Base-by-base conservation (phyloP, 352 stramenopile genomes). In the Pythium insidiosum region DNA sequence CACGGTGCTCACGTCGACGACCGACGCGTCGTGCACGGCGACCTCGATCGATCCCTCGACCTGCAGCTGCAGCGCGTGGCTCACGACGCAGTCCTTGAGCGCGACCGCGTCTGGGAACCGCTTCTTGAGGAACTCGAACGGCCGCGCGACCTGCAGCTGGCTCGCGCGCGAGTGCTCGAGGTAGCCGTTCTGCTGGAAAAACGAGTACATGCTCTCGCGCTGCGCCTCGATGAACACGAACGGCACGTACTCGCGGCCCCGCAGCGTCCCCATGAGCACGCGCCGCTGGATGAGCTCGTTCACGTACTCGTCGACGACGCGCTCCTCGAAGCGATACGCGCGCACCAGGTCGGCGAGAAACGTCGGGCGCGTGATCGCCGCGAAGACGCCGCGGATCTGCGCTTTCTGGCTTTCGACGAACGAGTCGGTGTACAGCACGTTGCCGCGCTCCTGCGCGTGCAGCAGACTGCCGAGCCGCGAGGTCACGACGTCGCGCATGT, bases 121-220 rank as follows among this genome's bases (percentile, higher is more conserved):
- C 26, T 69, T 72, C 45, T 77, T 81, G 26, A 93, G 45, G 39
- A 89, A 90, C 18, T 93, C 75, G 26, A 68, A 87, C 7, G 80
- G 73, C 4, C 75, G 63, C 13, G 66, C 40, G 19, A 88, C 69
- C 36, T 90, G 68, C 43, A 88, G 49, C 43, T 87, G 58, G 29
- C 55, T 38, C 1, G 80, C 75, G 31, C 77, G 57, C 10, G 61
- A 38, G 40, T 89, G 63, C 24, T 84, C 68, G 23, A 91, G 45
- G 47, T 84, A 93, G 22, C 75, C 74, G 43, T 93, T 93, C 49
- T 89, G 65, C 57, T 84, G 64, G 47, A 91, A 93, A 47, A 93
- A 93, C n/a, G 69, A 84, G 58, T 76, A 84, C 64, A 91, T 74
- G 35, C 62, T 78, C 49, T 79, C 66, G 11, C 73, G 66, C 58